Evolutionary conservation across 108 stramenopile genomes (phyloP).

Genomic region (Cyclostephanos tholiformis): DNA sequence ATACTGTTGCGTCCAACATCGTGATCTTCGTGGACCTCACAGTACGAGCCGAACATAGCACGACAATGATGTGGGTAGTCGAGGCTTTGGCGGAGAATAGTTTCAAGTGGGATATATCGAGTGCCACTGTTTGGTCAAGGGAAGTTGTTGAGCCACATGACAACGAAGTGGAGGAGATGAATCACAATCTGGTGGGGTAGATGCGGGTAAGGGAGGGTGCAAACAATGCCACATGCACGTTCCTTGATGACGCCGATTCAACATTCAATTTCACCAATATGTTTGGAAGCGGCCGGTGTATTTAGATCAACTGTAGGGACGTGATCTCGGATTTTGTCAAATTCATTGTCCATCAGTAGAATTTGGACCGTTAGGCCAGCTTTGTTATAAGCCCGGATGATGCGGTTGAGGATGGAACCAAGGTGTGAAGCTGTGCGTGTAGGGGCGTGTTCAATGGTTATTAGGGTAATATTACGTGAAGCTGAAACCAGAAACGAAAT

Average conservation of each 20-base stretch:
- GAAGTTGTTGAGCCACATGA: slow-evolving; percentile 42
- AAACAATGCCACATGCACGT: slow-evolving; percentile 22
- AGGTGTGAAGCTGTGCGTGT: background rate
- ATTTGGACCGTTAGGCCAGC: background rate
- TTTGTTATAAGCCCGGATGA: background rate
- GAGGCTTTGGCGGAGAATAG: slow-evolving; percentile 10
- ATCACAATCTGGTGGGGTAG: slow-evolving; percentile 33
- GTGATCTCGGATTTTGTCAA: slow-evolving; percentile 18
- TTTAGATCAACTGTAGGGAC: slow-evolving; percentile 9
- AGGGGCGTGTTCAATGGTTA: slow-evolving; percentile 3
- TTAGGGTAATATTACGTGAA: background rate
- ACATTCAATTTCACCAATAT: slow-evolving; percentile 54
- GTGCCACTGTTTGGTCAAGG: slow-evolving; percentile 19
- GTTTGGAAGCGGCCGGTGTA: slow-evolving; percentile 27
- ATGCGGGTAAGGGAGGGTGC: slow-evolving; percentile 40
- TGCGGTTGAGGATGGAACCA: background rate
- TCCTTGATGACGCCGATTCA: slow-evolving; percentile 47
- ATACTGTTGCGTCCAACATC: slow-evolving; percentile 3
- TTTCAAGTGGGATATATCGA: slow-evolving; percentile 15
- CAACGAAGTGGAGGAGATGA: slow-evolving; percentile 11
- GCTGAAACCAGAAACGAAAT: too few species aligned
- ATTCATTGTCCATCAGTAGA: slow-evolving; percentile 7
- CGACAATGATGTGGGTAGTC: background rate
- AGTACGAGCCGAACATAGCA: slow-evolving; percentile 14
- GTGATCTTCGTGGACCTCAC: slow-evolving; percentile 20